phyloP scores from a whole-genome alignment of 1,284 basidiomycete species.

The Tilletiaria anomala region DNA sequence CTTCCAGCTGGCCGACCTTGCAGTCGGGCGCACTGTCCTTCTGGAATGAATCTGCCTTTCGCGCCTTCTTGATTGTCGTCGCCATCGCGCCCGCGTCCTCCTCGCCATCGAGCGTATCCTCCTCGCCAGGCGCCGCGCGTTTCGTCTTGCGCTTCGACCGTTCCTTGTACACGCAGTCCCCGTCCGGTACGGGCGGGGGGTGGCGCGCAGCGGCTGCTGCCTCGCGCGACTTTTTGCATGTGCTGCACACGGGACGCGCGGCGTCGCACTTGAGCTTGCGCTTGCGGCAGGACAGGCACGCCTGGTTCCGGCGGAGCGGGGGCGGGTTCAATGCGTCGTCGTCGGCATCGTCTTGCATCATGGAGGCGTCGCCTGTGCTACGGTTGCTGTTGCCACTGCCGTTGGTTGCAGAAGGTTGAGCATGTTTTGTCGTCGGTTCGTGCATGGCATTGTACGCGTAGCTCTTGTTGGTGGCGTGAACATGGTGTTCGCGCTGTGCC shows the following conservation, averaged over 20 bases:
- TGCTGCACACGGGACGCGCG: constrained; percentile 7
- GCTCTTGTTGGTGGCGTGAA: too few species aligned
- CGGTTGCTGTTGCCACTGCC: neutral
- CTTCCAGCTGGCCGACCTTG: neutral
- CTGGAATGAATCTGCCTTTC: neutral
- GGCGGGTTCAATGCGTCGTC: constrained; percentile 2
- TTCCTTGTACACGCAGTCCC: constrained; percentile 8
- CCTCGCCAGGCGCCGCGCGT: too few species aligned
- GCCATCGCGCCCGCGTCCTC: neutral
- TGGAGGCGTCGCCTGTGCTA: neutral
- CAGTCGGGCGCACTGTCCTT: neutral
- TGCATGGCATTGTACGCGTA: too few species aligned
- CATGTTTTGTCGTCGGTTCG: too few species aligned
- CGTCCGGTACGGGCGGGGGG: constrained; percentile 5
- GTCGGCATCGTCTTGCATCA: neutral
- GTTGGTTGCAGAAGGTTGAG: too few species aligned
- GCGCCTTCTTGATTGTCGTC: neutral
- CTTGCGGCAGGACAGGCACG: constrained; percentile 8
- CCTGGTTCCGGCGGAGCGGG: constrained; percentile 7
- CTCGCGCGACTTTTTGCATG: constrained; percentile 4
- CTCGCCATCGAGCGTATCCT: neutral
- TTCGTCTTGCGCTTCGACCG: too few species aligned
- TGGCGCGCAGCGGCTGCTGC: constrained; percentile 7
- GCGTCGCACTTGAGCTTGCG: constrained; percentile 10
- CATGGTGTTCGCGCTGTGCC: too few species aligned